Evolutionary conservation across 371 early-diverging fungal species (phyloP).

Genomic region (Basidiobolus meristosporus): DNA sequence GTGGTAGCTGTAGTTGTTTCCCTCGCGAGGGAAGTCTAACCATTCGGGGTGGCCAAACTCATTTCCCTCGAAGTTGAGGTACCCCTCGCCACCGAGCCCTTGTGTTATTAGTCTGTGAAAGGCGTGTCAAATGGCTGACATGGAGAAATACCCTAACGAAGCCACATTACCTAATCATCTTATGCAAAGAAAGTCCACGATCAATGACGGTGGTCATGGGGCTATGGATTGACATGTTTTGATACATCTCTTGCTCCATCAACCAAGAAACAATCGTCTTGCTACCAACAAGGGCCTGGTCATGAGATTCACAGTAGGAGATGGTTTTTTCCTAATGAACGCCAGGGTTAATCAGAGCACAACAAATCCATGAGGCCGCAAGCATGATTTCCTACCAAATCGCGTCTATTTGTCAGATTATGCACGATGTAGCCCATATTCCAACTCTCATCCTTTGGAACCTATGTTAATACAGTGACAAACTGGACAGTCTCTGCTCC

Average conservation of each 20-base stretch:
- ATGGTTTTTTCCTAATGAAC: constrained; percentile 52
- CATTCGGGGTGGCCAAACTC: constrained; percentile 97
- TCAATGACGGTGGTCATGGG: constrained; percentile 76
- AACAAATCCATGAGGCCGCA: too few species aligned
- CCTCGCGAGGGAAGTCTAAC: constrained; percentile 92
- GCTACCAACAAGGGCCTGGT: constrained; percentile 94
- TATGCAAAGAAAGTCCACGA: constrained; percentile 88
- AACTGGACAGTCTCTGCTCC: too few species aligned
- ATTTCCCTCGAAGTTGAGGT: constrained; percentile 89
- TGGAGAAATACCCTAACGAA: too few species aligned
- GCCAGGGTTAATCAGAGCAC: too few species aligned
- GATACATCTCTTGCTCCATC: constrained; percentile 98
- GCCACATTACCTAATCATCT: constrained; percentile 54
- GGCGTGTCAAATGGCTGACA: too few species aligned
- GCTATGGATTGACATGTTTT: constrained; percentile 70
- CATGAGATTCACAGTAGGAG: constrained; percentile 88
- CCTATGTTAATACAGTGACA: too few species aligned
- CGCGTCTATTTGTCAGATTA: constrained; percentile 81
- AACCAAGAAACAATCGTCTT: constrained; percentile 95
- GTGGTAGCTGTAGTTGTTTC: constrained; percentile 81
- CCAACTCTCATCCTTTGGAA: constrained; percentile 77
- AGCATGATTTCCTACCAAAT: constrained; percentile 5
- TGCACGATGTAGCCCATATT: constrained; percentile 66
- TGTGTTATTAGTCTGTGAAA: constrained; percentile 52
- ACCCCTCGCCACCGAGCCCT: constrained; percentile 86